Evolutionary conservation across 2,329 filamentous ascomycete genomes (phyloP).

Genomic region (Trichoderma afroharzianum): DNA sequence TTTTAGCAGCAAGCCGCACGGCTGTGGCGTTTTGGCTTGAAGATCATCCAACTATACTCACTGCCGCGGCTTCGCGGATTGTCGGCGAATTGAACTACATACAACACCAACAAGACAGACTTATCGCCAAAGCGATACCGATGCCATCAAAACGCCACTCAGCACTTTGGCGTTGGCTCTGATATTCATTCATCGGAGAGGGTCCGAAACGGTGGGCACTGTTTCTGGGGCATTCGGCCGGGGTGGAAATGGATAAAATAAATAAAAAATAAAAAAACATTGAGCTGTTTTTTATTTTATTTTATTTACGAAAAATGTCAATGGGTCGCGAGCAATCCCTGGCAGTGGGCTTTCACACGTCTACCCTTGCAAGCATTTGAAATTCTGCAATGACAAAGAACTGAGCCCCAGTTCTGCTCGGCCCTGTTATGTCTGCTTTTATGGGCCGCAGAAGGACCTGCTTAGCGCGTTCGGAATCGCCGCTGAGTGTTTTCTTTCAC

Average conservation of each 20-base stretch:
- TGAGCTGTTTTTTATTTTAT: not conserved
- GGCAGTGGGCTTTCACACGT: conserved; percentile 2
- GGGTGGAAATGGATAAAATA: not conserved
- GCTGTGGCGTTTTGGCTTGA: conserved; percentile 1
- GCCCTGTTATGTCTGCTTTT: not conserved
- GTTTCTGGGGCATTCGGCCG: not conserved
- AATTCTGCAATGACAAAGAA: conserved; percentile 4
- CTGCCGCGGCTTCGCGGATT: not conserved
- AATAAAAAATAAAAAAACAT: not conserved
- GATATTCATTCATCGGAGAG: not conserved
- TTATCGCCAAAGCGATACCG: not conserved
- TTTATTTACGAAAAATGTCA: not conserved
- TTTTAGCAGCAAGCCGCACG: not conserved
- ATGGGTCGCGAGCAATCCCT: not conserved
- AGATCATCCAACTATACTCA: not conserved
- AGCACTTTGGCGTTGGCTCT: not conserved
- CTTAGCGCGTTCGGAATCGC: conserved; percentile 10
- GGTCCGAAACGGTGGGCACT: conserved; percentile 12
- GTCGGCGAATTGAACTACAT: not conserved
- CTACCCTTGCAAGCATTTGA: not conserved
- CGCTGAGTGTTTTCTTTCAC: not conserved
- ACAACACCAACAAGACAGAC: not conserved
- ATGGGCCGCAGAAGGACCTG: not conserved
- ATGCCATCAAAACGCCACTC: not conserved
- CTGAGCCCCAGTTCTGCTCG: not conserved